Conservation (phyloP, 208 protist species). For the Leishmania aethiopica region DNA sequence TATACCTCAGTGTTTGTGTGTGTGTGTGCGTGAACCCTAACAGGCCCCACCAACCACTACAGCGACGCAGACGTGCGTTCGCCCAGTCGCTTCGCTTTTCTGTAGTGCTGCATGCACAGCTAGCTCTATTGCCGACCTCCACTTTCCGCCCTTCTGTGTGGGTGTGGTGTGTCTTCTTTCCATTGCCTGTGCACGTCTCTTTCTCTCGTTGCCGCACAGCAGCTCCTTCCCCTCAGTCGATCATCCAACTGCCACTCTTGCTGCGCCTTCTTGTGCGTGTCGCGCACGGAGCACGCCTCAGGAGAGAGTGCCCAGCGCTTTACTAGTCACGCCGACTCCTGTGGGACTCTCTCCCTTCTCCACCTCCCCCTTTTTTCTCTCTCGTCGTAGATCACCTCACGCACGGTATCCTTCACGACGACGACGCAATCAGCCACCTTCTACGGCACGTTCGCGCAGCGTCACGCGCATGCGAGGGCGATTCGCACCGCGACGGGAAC, state of each 20-base stretch:
- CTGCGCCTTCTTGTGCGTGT: not conserved
- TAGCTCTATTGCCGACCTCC: not conserved
- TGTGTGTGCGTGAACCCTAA: too few species aligned
- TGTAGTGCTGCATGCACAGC: not conserved
- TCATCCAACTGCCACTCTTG: not conserved
- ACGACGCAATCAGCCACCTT: constrained; percentile 3
- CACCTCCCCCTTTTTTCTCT: too few species aligned
- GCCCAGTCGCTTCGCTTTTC: not conserved
- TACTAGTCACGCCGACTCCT: too few species aligned
- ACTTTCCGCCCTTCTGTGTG: not conserved
- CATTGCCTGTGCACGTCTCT: not conserved
- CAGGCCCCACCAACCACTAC: not conserved
- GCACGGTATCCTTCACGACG: not conserved
- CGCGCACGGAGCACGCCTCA: not conserved
- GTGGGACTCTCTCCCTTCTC: not conserved
- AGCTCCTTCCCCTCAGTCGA: not conserved
- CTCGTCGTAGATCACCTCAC: not conserved
- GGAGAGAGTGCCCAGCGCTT: not conserved
- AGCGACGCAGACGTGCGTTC: not conserved
- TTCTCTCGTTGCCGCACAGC: not conserved
- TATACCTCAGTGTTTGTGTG: too few species aligned
- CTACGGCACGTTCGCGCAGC: constrained; percentile 13
- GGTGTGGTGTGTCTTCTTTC: not conserved
- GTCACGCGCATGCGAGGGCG: not conserved
- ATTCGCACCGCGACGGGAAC: not conserved